These are phyloP conservation scores for Malus orientalis DNA, from an alignment of 306 rosid species.

Conservation along the genomic window DNA sequence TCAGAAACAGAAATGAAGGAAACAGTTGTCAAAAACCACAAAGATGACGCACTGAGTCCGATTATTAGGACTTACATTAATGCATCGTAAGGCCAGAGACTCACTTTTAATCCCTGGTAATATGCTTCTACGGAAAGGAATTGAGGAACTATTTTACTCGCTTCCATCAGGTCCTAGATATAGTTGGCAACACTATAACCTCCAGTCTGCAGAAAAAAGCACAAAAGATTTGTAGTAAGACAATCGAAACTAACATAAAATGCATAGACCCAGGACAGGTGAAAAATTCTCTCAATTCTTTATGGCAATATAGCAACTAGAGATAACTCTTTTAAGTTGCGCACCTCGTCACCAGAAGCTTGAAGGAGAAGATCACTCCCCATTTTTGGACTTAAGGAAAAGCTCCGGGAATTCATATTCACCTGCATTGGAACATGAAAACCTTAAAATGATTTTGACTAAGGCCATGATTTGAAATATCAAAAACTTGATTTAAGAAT, in stretches of 20 bases:
- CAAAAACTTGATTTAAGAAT: background rate
- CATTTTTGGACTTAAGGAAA: slow-evolving; percentile 37
- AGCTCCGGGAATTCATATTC: slow-evolving; percentile 48
- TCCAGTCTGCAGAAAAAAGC: slow-evolving; percentile 52
- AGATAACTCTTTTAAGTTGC: background rate
- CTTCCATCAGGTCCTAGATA: slow-evolving; percentile 85
- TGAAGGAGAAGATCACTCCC: slow-evolving; percentile 62
- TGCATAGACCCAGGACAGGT: background rate
- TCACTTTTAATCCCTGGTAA: slow-evolving; percentile 77
- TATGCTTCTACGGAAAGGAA: slow-evolving; percentile 66
- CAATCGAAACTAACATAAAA: background rate
- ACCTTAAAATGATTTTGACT: background rate
- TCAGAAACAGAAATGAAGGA: background rate
- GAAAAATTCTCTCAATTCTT: background rate
- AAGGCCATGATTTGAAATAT: background rate
- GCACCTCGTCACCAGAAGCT: slow-evolving; percentile 92
- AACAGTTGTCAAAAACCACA: background rate
- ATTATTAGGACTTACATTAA: background rate
- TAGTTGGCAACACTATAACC: slow-evolving; percentile 83
- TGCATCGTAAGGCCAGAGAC: slow-evolving; percentile 19
- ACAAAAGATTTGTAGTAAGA: background rate
- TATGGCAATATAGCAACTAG: background rate
- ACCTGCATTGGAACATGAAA: slow-evolving; percentile 33
- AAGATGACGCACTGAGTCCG: background rate
- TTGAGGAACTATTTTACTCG: slow-evolving; percentile 38